Evolutionary conservation across 177 flowering plant species (phyloP), one percentile per base, ranked within the genome.

Genomic region (Vitis hybrid): DNA sequence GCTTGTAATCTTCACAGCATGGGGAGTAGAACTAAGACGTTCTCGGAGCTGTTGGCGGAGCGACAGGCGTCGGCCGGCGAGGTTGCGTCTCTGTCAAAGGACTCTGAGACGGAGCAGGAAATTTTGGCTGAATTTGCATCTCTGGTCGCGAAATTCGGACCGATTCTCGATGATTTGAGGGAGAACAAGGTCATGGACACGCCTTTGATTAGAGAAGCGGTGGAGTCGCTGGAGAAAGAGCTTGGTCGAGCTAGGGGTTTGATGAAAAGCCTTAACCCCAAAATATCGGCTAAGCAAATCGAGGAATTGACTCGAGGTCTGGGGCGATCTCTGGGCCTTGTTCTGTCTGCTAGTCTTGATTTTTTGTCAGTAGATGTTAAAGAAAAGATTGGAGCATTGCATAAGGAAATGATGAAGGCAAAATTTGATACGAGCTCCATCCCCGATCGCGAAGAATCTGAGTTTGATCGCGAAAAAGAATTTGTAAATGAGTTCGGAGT

Each of bases 251-350:
- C 84, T 2, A 79, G 73, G 39, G 55, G 58, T 51, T 62, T 79
- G 65, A 64, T 85, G 12, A 48, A 51, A 45, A 75, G 56, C 62
- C 70, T 64, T 10, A 51, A 49, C 17, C 64, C 76, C 5, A 62
- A 23, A 56, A 17, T 75, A n/a, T 64, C 76, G 4, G 56, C 50
- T 2, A 72, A 74, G 18, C 71, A 70, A 30, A 67, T 90, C 1
- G 81, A 87, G 68, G 75, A 74, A 2, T 26, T 79, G 23, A 71
- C 71, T 2, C 88, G 80, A 32, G 86, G 79, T 62, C 75, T 89
- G 7, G 97, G 91, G 8, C 71, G 89, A 49, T 86, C 91, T 11
- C 72, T 91, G 65, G 94, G 92, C 51, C 85, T 88, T 2, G 77
- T 89, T 56, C 77, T 87, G 0, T 68, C 88, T 65, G 78, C 90